Conservation (phyloP, 805 yeast genomes). For the Metschnikowia kunwiensis region DNA sequence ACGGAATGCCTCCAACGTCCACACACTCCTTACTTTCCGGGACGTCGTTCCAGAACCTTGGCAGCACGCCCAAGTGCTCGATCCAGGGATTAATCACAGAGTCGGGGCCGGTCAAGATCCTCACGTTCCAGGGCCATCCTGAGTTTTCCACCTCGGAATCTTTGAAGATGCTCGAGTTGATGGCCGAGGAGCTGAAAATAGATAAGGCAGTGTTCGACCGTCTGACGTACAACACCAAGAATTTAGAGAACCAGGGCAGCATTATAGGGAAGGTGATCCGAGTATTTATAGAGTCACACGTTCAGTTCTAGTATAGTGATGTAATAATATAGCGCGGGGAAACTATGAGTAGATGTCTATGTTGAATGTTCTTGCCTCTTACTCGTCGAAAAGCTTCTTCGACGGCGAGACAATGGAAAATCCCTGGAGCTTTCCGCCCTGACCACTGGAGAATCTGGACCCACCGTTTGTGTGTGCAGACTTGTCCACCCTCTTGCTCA, state of each 20-base stretch:
- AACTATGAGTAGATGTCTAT: too few species aligned
- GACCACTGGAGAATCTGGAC: conserved; percentile 7
- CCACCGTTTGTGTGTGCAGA: conserved; percentile 1
- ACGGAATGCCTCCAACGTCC: conserved; percentile 37
- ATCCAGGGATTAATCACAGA: conserved; percentile 62
- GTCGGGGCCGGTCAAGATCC: conserved; percentile 43
- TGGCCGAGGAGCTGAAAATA: conserved; percentile 19
- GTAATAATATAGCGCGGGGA: background rate
- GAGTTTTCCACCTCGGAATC: conserved; percentile 53
- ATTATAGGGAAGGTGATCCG: conserved; percentile 35
- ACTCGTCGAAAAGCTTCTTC: conserved; percentile 20
- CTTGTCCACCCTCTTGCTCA: conserved; percentile 26
- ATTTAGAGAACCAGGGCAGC: conserved; percentile 39
- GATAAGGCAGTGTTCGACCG: conserved; percentile 27
- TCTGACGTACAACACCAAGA: conserved; percentile 28
- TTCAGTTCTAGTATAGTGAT: conserved; percentile 3
- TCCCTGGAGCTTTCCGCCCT: conserved; percentile 40
- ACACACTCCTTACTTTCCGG: conserved; percentile 12
- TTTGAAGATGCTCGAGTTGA: conserved; percentile 23
- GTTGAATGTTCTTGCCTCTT: background rate
- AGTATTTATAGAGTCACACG: conserved; percentile 25
- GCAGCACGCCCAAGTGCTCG: conserved; percentile 52
- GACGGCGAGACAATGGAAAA: conserved; percentile 36
- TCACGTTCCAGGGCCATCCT: conserved; percentile 89
- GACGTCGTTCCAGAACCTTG: conserved; percentile 39